Conservation (phyloP, 2,329 filamentous ascomycete species). For the Exophiala sp. region DNA sequence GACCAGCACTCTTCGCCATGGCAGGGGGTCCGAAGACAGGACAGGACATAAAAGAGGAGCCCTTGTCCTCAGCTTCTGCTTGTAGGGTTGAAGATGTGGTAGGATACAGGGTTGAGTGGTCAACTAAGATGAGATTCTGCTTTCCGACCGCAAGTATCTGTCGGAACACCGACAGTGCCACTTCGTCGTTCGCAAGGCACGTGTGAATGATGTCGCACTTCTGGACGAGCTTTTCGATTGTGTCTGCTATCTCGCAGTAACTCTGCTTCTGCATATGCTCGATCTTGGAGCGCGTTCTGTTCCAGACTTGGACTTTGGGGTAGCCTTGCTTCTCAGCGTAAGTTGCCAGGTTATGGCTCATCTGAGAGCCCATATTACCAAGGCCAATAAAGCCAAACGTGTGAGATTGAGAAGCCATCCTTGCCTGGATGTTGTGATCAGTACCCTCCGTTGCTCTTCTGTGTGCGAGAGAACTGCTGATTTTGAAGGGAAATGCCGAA, state of each 20-base stretch:
- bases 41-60: slow-evolving; percentile 10
- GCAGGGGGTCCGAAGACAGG: slow-evolving; percentile 8
- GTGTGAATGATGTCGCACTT: slow-evolving; percentile 8
- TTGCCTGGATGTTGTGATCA: not conserved
- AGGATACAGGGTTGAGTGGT: slow-evolving; percentile 10
- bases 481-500: too few species aligned
- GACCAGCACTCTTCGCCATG: slow-evolving; percentile 6
- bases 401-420: too few species aligned
- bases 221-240: not conserved
- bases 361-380: slow-evolving; percentile 8
- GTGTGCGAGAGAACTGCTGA: too few species aligned
- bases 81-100: slow-evolving; percentile 4
- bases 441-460: too few species aligned
- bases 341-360: slow-evolving; percentile 3
- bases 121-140: not conserved
- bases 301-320: slow-evolving; percentile 8
- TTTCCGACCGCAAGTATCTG: slow-evolving; percentile 2
- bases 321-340: slow-evolving; percentile 4
- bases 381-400: slow-evolving; percentile 9
- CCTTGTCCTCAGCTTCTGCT: not conserved
- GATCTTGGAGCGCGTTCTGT: slow-evolving; percentile 4
- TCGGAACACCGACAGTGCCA: slow-evolving; percentile 1
- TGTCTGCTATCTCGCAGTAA: not conserved
- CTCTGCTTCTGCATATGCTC: not conserved
- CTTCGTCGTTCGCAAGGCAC: slow-evolving; percentile 7